Percentiles rank a stretch among this genome's conserved stretches.
Conservation (phyloP, 2,329 filamentous ascomycete genomes). For the Fusarium bulbicola region DNA sequence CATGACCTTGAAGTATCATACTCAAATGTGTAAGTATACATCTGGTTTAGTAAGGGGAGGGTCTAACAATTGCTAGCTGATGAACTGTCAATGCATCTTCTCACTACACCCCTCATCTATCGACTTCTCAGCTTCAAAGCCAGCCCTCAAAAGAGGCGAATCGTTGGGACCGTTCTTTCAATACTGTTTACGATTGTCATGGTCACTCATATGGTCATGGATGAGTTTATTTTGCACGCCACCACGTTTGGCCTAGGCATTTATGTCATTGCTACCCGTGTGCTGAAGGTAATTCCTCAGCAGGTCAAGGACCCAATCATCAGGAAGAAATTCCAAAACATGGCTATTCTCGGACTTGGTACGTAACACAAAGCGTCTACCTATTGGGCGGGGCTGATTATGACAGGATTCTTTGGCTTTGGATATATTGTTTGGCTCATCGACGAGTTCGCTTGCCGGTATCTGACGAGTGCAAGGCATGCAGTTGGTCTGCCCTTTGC, state of each 20-base stretch:
- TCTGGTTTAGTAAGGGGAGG: rapidly evolving
- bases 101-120: conserved; percentile 53
- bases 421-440: conserved; percentile 53
- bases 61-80: conserved; percentile 44
- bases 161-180: conserved; percentile 34
- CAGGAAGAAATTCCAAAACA: conserved; percentile 28
- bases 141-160: conserved; percentile 36
- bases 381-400: not conserved
- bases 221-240: conserved; percentile 54
- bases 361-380: not conserved
- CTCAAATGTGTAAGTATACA: conserved; percentile 45
- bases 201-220: conserved; percentile 54
- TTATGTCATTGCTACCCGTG: conserved; percentile 46
- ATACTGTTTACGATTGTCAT: conserved; percentile 47
- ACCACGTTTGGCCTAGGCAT: conserved; percentile 48
- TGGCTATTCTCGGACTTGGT: conserved; percentile 35
- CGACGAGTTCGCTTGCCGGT: conserved; percentile 48
- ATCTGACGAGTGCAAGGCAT: conserved; percentile 42
- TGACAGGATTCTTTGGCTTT: conserved; percentile 46
- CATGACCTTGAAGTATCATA: conserved; percentile 49
- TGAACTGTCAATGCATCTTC: conserved; percentile 53
- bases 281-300: conserved; percentile 45
- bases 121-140: conserved; percentile 51
- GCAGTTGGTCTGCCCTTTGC: conserved; percentile 48
- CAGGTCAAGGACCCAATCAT: conserved; percentile 43